phyloP scores from a whole-genome alignment of 441 rosid genomes.

The Euphorbia schlechtendalii region DNA sequence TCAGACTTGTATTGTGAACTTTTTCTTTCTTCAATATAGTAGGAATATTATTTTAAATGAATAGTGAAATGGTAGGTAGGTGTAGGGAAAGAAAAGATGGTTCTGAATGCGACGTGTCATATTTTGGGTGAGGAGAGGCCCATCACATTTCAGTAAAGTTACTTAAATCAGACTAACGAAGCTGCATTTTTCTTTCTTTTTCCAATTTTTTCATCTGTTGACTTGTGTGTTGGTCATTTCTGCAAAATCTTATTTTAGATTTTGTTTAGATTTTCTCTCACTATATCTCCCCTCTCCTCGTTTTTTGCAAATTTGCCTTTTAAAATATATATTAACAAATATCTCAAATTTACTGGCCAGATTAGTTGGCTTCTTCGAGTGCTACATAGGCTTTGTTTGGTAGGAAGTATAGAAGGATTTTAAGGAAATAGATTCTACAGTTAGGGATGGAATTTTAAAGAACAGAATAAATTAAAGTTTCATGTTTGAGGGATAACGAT shows the following conservation, averaged over 20 bases:
- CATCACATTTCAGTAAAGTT: constrained; percentile 40
- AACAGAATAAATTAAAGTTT: no score
- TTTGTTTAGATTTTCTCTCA: constrained; percentile 30
- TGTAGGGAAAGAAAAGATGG: constrained; percentile 34
- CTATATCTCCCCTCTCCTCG: constrained; percentile 8
- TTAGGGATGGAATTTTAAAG: no score
- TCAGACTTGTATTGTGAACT: no score
- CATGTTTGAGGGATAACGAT: no score
- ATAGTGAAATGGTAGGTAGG: constrained; percentile 7
- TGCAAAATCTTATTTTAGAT: constrained; percentile 21
- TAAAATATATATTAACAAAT: not conserved
- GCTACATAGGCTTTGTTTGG: no score
- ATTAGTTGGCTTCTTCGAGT: no score
- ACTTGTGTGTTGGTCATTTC: constrained; percentile 10
- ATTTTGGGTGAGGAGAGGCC: constrained; percentile 31
- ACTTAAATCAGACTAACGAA: constrained; percentile 25
- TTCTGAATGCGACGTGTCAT: constrained; percentile 48
- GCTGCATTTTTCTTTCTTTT: not conserved
- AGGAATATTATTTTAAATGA: no score
- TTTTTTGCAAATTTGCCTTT: constrained; percentile 9
- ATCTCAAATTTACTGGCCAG: no score
- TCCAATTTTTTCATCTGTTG: constrained; percentile 21
- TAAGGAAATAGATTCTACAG: no score
- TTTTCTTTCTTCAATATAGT: no score
- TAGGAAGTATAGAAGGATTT: no score